Conservation (phyloP, 306 rosid genomes). For the Ammopiptanthus mongolicus region DNA sequence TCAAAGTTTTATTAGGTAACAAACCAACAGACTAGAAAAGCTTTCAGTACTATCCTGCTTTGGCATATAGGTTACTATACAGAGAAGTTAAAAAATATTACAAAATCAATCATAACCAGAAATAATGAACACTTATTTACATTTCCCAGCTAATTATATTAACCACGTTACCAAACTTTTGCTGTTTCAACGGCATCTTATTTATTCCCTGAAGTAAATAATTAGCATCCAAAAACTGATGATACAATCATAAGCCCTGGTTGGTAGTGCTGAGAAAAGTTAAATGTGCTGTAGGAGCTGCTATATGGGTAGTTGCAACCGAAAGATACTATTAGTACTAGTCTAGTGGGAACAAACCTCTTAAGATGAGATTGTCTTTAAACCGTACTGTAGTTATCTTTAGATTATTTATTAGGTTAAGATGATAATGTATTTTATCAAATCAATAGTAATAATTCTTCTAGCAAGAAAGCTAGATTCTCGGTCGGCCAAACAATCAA, state of each 20-base stretch:
- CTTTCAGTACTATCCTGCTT: neutral
- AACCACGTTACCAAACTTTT: neutral
- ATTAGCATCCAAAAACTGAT: slow-evolving; percentile 2
- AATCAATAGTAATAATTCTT: too few relatives aligned
- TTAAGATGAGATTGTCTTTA: too few relatives aligned
- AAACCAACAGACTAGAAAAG: neutral
- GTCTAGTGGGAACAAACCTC: too few relatives aligned
- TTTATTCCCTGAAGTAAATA: neutral
- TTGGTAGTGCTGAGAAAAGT: neutral
- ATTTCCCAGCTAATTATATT: neutral
- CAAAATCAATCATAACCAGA: neutral
- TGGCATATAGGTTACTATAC: neutral
- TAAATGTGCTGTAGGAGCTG: neutral
- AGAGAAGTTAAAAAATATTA: neutral
- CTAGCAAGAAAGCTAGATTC: too few relatives aligned
- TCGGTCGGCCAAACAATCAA: too few relatives aligned
- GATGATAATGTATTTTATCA: too few relatives aligned
- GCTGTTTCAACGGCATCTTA: neutral
- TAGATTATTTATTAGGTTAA: too few relatives aligned
- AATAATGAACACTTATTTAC: neutral
- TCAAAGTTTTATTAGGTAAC: neutral
- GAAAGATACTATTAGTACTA: neutral
- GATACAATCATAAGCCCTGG: slow-evolving; percentile 3
- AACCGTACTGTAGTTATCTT: too few relatives aligned
- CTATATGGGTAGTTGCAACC: slow-evolving; percentile 5